These are phyloP conservation scores for Erythrophleum fordii DNA, from an alignment of 306 rosid genomes.

Conservation along the genomic window DNA sequence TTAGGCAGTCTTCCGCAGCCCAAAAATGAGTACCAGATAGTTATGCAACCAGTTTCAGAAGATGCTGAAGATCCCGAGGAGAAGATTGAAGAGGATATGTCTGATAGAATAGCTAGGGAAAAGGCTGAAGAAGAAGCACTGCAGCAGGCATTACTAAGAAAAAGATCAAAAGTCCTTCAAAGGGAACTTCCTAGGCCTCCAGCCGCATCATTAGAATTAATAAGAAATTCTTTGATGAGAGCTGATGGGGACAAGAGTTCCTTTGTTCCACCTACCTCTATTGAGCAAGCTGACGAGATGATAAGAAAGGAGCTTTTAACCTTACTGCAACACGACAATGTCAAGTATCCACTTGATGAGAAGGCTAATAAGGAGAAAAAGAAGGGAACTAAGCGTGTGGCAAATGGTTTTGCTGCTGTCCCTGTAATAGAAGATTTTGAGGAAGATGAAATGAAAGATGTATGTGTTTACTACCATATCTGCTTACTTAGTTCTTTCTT, in stretches of 20 bases:
- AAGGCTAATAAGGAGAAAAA: conserved; percentile 70
- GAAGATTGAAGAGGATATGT: conserved; percentile 93
- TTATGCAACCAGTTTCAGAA: conserved; percentile 81
- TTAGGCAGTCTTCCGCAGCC: conserved; percentile 77
- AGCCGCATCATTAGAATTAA: conserved; percentile 72
- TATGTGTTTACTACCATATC: conserved; percentile 47
- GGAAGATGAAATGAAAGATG: conserved; percentile 76
- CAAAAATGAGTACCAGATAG: conserved; percentile 86
- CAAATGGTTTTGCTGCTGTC: conserved; percentile 54
- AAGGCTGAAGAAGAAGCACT: conserved; percentile 89
- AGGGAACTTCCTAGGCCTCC: conserved; percentile 98
- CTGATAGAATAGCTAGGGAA: conserved; percentile 90
- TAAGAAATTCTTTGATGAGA: conserved; percentile 77
- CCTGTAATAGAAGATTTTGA: conserved; percentile 82
- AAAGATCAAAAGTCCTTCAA: conserved; percentile 91
- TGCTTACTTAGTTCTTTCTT: conserved; percentile 11
- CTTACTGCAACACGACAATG: conserved; percentile 86
- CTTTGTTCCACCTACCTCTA: conserved; percentile 86
- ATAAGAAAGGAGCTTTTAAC: conserved; percentile 73
- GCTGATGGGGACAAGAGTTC: conserved; percentile 96
- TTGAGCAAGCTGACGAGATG: conserved; percentile 91
- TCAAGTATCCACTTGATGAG: conserved; percentile 81
- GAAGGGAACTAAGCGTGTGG: conserved; percentile 64
- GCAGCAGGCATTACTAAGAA: conserved; percentile 82
- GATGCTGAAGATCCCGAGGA: conserved; percentile 80